Base-by-base conservation (phyloP, 352 stramenopile species). In the Pythium coloratum region DNA sequence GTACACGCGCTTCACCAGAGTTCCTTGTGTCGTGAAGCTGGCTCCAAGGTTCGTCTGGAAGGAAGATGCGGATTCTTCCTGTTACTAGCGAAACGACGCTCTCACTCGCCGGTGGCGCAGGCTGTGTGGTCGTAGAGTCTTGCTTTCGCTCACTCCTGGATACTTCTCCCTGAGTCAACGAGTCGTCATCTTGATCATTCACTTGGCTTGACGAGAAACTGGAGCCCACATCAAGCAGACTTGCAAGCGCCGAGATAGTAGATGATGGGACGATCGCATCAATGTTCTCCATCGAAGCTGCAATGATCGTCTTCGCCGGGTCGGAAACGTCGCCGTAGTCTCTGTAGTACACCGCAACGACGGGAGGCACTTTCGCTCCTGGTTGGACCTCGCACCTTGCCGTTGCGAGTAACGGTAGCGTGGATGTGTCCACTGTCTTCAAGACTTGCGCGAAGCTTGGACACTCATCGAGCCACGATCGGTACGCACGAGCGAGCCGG, bases 51-150 rank as follows among this genome's bases (percentile, higher is more conserved):
- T 84, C 75, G 20, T 68, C 78, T 40, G 79, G 74, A 10, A 90
- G 49, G 16, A 91, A 78, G 32, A 93, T 14, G 10, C 85, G 85
- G 20, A 86, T 9, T 70, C 81, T 71, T 3, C 80, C 78, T 16
- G 81, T 54, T 24, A 81, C 60, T 62, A 91, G 38, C 6, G 56
- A 67, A 6, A 74, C 24, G 3, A 47, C 2, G 4, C 10, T n/a
- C 0, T 71, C 59, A n/a, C 7, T 40, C 13, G 61, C 5, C 5
- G 20, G 8, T 40, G 26, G 28, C 0, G n/a, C 5, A 16, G 12
- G 5, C n/a, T 50, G 30, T 26, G 51, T 49, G 44, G 4, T 8
- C 8, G 44, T 8, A 50, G 44, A 12, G n/a, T 24, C 13, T 24
- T 6, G 16, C n/a, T 16, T 4, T 0, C 24, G 18, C 20, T 13